Evolutionary conservation across 148 eudicot species (phyloP).

Genomic region (Rhododendron kiyosumense): DNA sequence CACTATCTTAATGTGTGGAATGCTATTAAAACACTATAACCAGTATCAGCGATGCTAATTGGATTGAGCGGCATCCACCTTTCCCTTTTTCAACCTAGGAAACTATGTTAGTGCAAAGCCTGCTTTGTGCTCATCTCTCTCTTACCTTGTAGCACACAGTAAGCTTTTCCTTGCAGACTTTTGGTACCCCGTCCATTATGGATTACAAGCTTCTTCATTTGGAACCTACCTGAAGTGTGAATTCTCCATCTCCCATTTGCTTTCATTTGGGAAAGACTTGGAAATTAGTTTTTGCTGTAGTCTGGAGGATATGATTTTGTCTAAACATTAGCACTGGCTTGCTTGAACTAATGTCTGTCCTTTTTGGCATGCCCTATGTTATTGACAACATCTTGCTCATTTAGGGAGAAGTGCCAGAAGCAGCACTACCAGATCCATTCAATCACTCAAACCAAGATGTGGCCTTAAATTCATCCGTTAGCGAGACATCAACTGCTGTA

Average conservation of each 20-base stretch:
- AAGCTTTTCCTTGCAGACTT: too few relatives aligned
- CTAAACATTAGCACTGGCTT: not conserved
- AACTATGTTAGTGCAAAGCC: too few relatives aligned
- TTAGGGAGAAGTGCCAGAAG: constrained; percentile 78
- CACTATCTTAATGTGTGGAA: not conserved
- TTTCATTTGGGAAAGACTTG: not conserved
- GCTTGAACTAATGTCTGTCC: not conserved
- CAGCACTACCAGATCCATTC: constrained; percentile 57
- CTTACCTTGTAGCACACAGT: too few relatives aligned
- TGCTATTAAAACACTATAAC: not conserved
- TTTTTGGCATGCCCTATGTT: not conserved
- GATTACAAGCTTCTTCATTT: too few relatives aligned
- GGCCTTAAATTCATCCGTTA: constrained; percentile 5
- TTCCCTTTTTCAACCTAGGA: too few relatives aligned
- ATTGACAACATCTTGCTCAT: constrained; percentile 1
- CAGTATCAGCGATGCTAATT: not conserved
- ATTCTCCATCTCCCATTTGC: not conserved
- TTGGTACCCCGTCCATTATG: too few relatives aligned
- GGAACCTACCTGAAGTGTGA: not conserved
- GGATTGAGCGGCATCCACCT: too few relatives aligned
- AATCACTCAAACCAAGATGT: constrained; percentile 27
- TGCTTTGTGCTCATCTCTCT: too few relatives aligned
- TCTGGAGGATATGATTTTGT: not conserved
- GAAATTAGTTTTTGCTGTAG: not conserved
- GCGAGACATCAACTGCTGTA: not conserved